These are phyloP conservation scores for Metahyphopichia silvanorum DNA, from an alignment of 805 yeast genomes.

Conservation along the genomic window DNA sequence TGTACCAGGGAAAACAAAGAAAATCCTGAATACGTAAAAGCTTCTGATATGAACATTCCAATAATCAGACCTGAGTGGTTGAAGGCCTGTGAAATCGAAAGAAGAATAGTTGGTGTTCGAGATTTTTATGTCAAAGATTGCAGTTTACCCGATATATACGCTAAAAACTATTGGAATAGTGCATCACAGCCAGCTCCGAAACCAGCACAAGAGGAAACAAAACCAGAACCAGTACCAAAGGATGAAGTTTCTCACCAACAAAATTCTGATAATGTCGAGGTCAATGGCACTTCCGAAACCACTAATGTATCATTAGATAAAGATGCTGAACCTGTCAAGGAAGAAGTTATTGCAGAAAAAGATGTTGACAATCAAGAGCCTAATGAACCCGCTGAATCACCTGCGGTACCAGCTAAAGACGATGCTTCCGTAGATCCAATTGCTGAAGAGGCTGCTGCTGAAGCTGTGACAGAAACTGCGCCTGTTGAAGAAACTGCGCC, in stretches of 20 bases:
- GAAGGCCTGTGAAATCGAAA: conserved; percentile 85
- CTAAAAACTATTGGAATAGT: conserved; percentile 38
- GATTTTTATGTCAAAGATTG: conserved; percentile 69
- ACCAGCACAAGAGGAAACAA: conserved; percentile 5
- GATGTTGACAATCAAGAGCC: neutral
- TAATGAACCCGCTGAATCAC: neutral
- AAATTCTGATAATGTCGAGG: conserved; percentile 5
- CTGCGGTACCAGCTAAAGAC: conserved; percentile 1
- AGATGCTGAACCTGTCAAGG: conserved; percentile 9
- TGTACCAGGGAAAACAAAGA: conserved; percentile 60
- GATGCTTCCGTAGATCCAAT: neutral
- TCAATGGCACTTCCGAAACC: conserved; percentile 11
- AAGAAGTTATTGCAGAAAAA: neutral
- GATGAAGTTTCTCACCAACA: conserved; percentile 4
- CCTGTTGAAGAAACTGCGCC: conserved; percentile 1
- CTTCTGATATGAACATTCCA: conserved; percentile 84
- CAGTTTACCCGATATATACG: conserved; percentile 41
- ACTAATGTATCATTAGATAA: conserved; percentile 12
- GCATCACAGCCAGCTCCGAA: conserved; percentile 2
- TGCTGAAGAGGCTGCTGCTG: conserved; percentile 2
- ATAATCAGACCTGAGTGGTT: conserved; percentile 96
- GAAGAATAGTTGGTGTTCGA: conserved; percentile 89
- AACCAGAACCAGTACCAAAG: conserved; percentile 6
- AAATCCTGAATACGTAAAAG: conserved; percentile 70
- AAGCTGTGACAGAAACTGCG: conserved; percentile 3